Base-by-base conservation (phyloP, 768 basidiomycete species). In the Kwoniella botswanensis region DNA sequence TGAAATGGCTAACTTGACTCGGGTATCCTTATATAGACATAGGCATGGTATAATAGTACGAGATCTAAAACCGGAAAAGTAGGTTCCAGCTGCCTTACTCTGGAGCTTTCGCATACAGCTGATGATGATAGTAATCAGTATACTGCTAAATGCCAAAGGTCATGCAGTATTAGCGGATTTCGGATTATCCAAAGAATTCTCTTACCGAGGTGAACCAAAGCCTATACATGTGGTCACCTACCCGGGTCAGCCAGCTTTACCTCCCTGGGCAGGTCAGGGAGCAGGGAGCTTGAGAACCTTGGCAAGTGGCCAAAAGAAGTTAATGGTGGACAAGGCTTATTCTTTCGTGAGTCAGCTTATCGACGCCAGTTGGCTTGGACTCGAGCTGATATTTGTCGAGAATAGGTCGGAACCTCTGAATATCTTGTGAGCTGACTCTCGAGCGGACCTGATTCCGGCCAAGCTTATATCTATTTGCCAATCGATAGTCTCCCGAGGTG, bases 141-240 rank as follows among this genome's bases (percentile, higher is more conserved):
- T 98, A 76, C 89, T 99, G 66, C 95, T 99, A 75, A 93, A 92
- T 61, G 88, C 89, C 2, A 92, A 94, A 76, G 97, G 97, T 0
- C 97, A 99, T 82, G 94, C 98, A 73, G 93, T 98, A 53, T 87
- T 99, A 44, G 98, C 95, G 26, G 97, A 98, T 85, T 99, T 99
- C 79, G 97, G 97, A 26, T 71, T 80, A 4, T 74, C 79, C 7
- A 77, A 73, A 65, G 66, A 75, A 58, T 80, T 80, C 57, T 54
- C 55, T 2, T 80, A 77, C 52, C 44, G 79, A 44, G 79, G 79
- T 7, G 71, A 77, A 3, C 79, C 79, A 4, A 55, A 68, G 35
- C 75, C 77, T 1, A 43, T 80, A 21, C 63, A 68, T 29, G 74
- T 78, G 0, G 68, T 70, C 5, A 21, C 54, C n/a, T 78, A 76